Conservation (phyloP, 352 stramenopile genomes). For the Pythium rishiriense region DNA sequence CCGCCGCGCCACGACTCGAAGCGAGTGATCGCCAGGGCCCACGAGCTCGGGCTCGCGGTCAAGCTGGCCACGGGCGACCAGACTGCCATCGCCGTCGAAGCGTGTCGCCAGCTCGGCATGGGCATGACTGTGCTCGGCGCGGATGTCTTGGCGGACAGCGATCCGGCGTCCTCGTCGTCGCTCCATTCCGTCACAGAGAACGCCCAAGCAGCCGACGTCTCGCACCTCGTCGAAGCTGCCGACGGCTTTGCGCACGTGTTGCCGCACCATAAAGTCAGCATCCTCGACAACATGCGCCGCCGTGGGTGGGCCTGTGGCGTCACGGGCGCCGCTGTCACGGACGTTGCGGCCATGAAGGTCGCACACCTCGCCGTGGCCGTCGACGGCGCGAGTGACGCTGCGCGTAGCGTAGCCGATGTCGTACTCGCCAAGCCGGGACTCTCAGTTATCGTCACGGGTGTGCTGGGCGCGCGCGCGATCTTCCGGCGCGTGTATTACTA, state of each 20-base stretch:
- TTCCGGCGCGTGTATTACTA: slow-evolving; percentile 95
- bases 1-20: slow-evolving; percentile 94
- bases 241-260: slow-evolving; percentile 95
- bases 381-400: slow-evolving; percentile 86
- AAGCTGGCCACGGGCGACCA: slow-evolving; percentile 98
- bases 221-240: slow-evolving; percentile 74
- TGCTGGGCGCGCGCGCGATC: slow-evolving; percentile 91
- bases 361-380: slow-evolving; percentile 78
- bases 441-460: slow-evolving; percentile 89
- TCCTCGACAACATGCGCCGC: slow-evolving; percentile 85
- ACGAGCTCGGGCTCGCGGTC: slow-evolving; percentile 92
- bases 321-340: slow-evolving; percentile 76
- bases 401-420: slow-evolving; percentile 91
- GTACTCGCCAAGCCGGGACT: slow-evolving; percentile 93
- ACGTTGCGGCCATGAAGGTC: slow-evolving; percentile 68
- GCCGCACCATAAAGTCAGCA: slow-evolving; percentile 91
- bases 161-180: background rate
- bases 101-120: slow-evolving; percentile 90
- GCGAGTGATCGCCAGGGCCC: slow-evolving; percentile 90
- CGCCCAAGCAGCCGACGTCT: background rate
- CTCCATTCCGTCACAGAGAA: slow-evolving; percentile 19
- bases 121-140: slow-evolving; percentile 85
- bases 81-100: slow-evolving; percentile 92
- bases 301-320: slow-evolving; percentile 76
- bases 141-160: slow-evolving; percentile 45